These are phyloP conservation scores for Excoecaria agallocha DNA, from an alignment of 345 rosid species.

Conservation along the genomic window DNA sequence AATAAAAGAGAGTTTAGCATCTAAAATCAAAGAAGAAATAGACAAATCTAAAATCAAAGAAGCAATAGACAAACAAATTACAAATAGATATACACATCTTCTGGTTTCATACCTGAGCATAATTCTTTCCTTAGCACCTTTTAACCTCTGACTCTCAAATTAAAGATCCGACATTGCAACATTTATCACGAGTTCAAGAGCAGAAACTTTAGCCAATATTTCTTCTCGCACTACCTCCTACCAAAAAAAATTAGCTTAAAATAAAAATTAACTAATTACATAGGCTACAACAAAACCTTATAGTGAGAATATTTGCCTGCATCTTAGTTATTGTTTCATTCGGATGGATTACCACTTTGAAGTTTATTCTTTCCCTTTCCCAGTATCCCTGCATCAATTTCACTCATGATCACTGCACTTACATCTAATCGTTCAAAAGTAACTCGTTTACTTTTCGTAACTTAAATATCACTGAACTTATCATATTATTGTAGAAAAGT, in stretches of 20 bases:
- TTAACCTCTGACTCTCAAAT: constrained; percentile 82
- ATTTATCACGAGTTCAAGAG: constrained; percentile 79
- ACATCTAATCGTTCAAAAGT: too few relatives aligned
- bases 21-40: background rate
- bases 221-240: constrained; percentile 99
- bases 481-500: too few relatives aligned
- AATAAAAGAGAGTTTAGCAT: background rate
- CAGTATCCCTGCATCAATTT: too few relatives aligned
- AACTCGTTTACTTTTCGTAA: too few relatives aligned
- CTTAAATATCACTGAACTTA: too few relatives aligned
- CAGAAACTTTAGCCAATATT: constrained; percentile 94
- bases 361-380: background rate
- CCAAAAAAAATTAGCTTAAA: constrained; percentile 63
- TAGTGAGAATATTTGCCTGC: constrained; percentile 1
- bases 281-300: constrained; percentile 9
- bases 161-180: constrained; percentile 81
- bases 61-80: background rate
- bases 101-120: constrained; percentile 80
- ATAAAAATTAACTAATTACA: constrained; percentile 5
- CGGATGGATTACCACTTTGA: background rate
- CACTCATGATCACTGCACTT: too few relatives aligned
- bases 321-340: background rate
- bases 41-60: too few relatives aligned
- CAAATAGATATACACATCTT: background rate
- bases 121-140: constrained; percentile 95